Conservation (phyloP, 208 protist genomes). For the Crithidia bombi region DNA sequence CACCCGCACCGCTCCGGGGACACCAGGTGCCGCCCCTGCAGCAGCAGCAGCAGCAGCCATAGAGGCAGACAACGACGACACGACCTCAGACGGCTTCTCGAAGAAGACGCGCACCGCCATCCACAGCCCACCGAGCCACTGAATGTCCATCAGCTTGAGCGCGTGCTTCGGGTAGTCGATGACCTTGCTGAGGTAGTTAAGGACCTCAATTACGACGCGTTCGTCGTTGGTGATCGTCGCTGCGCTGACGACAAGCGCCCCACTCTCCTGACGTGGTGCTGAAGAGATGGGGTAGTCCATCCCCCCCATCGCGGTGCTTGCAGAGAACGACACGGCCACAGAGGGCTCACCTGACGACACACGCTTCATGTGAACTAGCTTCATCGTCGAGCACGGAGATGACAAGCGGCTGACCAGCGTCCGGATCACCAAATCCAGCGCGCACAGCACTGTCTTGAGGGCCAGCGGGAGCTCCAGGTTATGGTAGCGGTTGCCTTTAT, state of each 20-base stretch:
- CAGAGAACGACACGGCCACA: neutral
- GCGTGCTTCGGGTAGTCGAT: constrained; percentile 70
- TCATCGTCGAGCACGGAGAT: neutral
- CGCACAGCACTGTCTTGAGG: constrained; percentile 47
- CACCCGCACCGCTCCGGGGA: neutral
- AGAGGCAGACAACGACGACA: neutral
- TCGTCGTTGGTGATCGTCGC: constrained; percentile 37
- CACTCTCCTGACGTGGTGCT: constrained; percentile 22
- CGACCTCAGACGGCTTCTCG: constrained; percentile 16
- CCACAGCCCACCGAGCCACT: constrained; percentile 88
- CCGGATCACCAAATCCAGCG: constrained; percentile 45
- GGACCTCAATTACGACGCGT: constrained; percentile 55
- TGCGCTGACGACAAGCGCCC: neutral
- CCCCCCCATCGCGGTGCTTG: neutral
- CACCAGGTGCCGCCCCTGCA: no score
- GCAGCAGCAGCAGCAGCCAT: neutral
- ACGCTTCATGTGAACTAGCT: neutral
- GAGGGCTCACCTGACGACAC: constrained; percentile 6
- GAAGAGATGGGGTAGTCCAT: neutral
- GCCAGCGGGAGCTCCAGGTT: constrained; percentile 42
- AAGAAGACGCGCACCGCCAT: constrained; percentile 56
- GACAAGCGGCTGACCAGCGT: constrained; percentile 17
- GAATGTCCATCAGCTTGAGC: constrained; percentile 58
- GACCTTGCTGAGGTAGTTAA: constrained; percentile 84
- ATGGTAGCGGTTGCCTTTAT: constrained; percentile 36